Percentiles rank a stretch among this genome's conserved stretches.
phyloP scores from a whole-genome alignment of 2,329 filamentous ascomycete species.

The Eutypella sp. region DNA sequence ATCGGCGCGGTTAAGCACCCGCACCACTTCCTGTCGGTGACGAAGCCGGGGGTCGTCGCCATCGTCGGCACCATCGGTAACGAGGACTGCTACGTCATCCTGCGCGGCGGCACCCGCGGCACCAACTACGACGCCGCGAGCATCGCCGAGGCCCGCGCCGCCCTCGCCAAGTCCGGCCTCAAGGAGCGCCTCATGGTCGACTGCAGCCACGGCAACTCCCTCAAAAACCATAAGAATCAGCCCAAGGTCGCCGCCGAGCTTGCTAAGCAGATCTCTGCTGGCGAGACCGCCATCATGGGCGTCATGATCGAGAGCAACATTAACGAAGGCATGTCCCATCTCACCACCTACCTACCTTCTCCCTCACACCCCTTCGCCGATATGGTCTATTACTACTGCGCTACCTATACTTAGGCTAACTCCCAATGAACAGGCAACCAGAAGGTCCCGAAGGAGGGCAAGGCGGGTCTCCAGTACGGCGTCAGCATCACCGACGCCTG shows the following conservation, averaged over 20 bases:
- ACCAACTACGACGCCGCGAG: conserved; percentile 89
- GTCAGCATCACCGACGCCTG: conserved; percentile 97
- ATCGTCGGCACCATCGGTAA: conserved; percentile 94
- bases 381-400: no score
- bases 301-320: conserved; percentile 99
- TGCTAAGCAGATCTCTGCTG: conserved; percentile 77
- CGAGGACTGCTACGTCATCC: conserved; percentile 94
- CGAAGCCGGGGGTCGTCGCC: conserved; percentile 90
- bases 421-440: conserved; percentile 60
- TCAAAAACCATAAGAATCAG: conserved; percentile 97
- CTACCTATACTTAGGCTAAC: conserved; percentile 22
- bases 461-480: conserved; percentile 80
- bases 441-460: conserved; percentile 85
- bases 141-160: conserved; percentile 76
- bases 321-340: conserved; percentile 77
- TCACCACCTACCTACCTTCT: neutral
- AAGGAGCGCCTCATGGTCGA: conserved; percentile 87
- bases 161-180: conserved; percentile 69
- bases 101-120: conserved; percentile 86
- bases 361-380: no score
- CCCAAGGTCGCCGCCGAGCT: conserved; percentile 82
- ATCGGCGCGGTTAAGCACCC: conserved; percentile 89
- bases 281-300: conserved; percentile 86
- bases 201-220: conserved; percentile 93
- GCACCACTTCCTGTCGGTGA: conserved; percentile 96